Evolutionary conservation across 1,284 basidiomycete species (phyloP).

Genomic region (Phellopilus nigrolimitatus): DNA sequence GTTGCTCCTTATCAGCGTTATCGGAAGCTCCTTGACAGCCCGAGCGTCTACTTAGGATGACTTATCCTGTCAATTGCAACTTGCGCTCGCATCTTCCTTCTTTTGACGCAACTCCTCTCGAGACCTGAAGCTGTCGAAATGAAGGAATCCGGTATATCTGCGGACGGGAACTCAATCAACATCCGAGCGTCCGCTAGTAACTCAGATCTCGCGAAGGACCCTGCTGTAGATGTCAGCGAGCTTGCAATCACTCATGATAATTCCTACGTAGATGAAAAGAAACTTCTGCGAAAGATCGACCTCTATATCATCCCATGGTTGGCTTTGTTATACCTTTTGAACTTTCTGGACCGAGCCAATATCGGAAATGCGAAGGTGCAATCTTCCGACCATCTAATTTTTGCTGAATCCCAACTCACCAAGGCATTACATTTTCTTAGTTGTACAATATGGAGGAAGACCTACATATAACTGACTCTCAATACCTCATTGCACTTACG

Average conservation of each 20-base stretch:
- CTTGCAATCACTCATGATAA: background rate
- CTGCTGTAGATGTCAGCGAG: background rate
- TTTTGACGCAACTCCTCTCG: too few species aligned
- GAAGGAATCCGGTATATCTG: background rate
- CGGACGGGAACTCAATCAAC: background rate
- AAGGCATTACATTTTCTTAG: too few species aligned
- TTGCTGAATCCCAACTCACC: constrained; percentile 23
- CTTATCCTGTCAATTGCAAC: background rate
- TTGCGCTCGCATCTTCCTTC: background rate
- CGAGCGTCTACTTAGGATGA: too few species aligned
- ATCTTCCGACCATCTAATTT: constrained; percentile 16
- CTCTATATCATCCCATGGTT: constrained; percentile 52
- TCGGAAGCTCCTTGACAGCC: too few species aligned
- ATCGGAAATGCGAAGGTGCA: constrained; percentile 57
- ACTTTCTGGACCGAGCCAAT: constrained; percentile 57
- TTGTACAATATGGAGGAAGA: constrained; percentile 45
- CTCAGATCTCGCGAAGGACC: background rate
- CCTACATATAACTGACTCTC: constrained; percentile 43
- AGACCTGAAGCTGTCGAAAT: background rate
- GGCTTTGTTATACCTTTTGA: constrained; percentile 57
- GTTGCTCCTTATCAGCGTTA: too few species aligned
- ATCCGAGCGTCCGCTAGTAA: background rate
- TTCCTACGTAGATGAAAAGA: constrained; percentile 37
- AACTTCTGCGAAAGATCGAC: constrained; percentile 48
- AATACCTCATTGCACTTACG: constrained; percentile 52